A percentile compares a stretch with the other conserved stretches of the same genome.
phyloP scores from a whole-genome alignment of 495 filamentous ascomycete species.

The Cercophora sp. region DNA sequence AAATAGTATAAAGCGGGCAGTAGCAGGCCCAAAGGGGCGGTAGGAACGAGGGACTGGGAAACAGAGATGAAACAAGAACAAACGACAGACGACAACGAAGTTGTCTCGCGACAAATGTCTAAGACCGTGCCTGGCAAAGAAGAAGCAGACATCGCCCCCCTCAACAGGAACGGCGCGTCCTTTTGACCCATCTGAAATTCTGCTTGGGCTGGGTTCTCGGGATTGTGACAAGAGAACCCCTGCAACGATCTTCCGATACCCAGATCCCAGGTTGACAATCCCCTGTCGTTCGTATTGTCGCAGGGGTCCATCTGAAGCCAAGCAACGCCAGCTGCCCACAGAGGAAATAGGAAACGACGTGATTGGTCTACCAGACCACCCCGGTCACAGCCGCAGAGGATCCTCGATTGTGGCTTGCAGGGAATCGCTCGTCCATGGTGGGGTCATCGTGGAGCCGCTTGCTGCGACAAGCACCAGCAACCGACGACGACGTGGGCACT shows the following conservation, averaged over 20 bases:
- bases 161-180: not conserved
- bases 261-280: not conserved
- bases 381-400: not conserved
- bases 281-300: constrained; percentile 12
- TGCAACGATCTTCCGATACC: not conserved
- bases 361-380: not conserved
- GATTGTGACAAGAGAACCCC: too few species aligned
- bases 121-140: not conserved
- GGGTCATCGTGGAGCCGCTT: not conserved
- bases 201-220: too few species aligned
- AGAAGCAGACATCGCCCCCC: not conserved
- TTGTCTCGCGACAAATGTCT: not conserved
- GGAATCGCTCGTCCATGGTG: not conserved
- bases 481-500: constrained; percentile 4
- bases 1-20: too few species aligned
- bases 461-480: too few species aligned
- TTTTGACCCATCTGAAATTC: constrained; percentile 2
- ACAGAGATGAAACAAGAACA: not conserved
- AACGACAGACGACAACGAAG: too few species aligned
- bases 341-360: not conserved
- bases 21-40: too few species aligned
- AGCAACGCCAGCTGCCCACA: too few species aligned
- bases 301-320: not conserved
- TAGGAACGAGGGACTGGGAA: too few species aligned
- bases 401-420: not conserved